These are phyloP conservation scores for Colletotrichum orbiculare DNA, from an alignment of 2,329 filamentous ascomycete species.

Conservation along the genomic window DNA sequence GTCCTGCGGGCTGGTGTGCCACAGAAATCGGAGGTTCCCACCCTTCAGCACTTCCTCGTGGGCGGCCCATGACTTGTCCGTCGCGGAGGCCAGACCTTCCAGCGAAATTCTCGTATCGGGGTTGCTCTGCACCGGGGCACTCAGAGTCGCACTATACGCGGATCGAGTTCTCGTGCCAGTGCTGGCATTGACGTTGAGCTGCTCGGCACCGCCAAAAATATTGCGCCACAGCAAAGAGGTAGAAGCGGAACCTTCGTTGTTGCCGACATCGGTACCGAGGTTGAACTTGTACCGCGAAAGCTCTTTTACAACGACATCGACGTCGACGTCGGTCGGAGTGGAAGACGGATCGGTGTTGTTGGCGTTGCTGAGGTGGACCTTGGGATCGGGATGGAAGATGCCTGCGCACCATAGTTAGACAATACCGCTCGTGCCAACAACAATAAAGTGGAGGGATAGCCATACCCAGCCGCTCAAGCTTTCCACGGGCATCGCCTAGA, in stretches of 20 bases:
- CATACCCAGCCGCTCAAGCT: slow-evolving; percentile 83
- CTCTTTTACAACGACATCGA: slow-evolving; percentile 86
- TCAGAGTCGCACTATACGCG: slow-evolving; percentile 88
- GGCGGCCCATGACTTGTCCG: slow-evolving; percentile 90
- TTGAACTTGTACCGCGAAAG: slow-evolving; percentile 87
- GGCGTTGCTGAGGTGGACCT: slow-evolving; percentile 84
- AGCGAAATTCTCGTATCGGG: slow-evolving; percentile 83
- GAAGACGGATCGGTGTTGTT: slow-evolving; percentile 75
- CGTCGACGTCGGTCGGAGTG: slow-evolving; percentile 81
- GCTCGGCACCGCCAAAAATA: slow-evolving; percentile 93
- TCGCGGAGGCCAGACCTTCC: slow-evolving; percentile 84
- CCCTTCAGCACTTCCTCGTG: slow-evolving; percentile 91
- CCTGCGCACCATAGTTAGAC: slow-evolving; percentile 58
- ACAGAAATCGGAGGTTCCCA: slow-evolving; percentile 80
- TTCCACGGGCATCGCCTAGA: slow-evolving; percentile 76
- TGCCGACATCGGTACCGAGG: slow-evolving; percentile 94
- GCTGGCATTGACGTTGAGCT: slow-evolving; percentile 86
- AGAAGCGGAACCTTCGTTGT: slow-evolving; percentile 93
- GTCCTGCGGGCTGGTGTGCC: slow-evolving; percentile 63
- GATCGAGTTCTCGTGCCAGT: slow-evolving; percentile 91
- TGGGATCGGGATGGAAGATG: slow-evolving; percentile 87
- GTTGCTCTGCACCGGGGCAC: slow-evolving; percentile 82
- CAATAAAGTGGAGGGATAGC: slow-evolving; percentile 7
- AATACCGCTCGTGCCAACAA: no score
- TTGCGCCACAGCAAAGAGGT: slow-evolving; percentile 89